Base-by-base conservation (phyloP, 202 grass and related monocot species). In the Brachypodium distachyon region DNA sequence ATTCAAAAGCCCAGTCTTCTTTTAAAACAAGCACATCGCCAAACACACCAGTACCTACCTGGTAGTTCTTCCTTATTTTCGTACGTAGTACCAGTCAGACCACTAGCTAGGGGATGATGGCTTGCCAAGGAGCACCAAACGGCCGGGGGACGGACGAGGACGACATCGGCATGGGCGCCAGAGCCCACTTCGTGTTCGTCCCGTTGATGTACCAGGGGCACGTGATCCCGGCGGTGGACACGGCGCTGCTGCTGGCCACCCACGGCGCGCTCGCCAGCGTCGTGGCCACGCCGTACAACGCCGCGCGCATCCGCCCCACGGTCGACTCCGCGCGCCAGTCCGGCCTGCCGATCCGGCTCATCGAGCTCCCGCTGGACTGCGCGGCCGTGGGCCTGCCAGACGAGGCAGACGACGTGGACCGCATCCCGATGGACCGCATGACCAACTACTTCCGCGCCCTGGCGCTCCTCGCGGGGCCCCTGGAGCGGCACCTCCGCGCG, bases 141-240 rank as follows among this genome's bases (percentile, higher is more conserved):
- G n/a, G 34, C 61, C 33, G 18, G 38, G 61, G 36, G 0, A 19
- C 26, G 50, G 9, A 34, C 6, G 49, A 18, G 4, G 74, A 50
- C 19, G 1, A 27, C 10, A 11, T 21, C 74, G 59, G 13, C 44
- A 7, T 19, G 0, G 9, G 7, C 5, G 6, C 58, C 31, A 56
- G 67, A 12, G 52, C 81, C 19, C 88, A 90, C 80, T 90, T 90
- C 53, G 50, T 90, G 65, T 61, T 90, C 53, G 14, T 90, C 41
- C 87, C 87, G 72, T 66, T 84, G 83, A 55, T 83, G 67, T 66
- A 57, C 31, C 74, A 76, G 32, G 87, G 83, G 21, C 79, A 86
- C 44, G 52, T 86, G 27, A 82, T 90, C 60, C 83, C 87, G 26
- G 19, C 61, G 9, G 51, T 67, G 6, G 86, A 84, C 76, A 84